Base-by-base conservation (phyloP, 225 moss, liverwort and hornwort species). In the Pleurozium schreberi region DNA sequence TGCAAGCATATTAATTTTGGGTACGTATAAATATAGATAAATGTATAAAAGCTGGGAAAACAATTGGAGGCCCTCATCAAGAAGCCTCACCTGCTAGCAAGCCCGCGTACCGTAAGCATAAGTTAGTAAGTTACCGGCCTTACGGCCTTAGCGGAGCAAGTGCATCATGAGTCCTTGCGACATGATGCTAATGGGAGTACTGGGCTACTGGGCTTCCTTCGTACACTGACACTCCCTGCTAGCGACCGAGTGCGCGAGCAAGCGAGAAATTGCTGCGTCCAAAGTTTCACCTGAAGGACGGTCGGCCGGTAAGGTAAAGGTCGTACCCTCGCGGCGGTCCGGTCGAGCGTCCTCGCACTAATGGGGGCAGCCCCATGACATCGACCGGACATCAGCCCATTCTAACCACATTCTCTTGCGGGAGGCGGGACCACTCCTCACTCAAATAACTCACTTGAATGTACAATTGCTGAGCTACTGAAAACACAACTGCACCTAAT, bases 21-120 rank as follows among this genome's bases (percentile, higher is more conserved):
- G 20, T 8, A 28, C 27, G 31, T 14, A 63, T 31, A 30, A 12
- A 25, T 8, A 20, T 20, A 58, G 9, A 28, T 28, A 17, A 7
- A 42, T 40, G 19, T 4, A 31, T 4, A 19, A 6, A 49, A 21
- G 8, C 9, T 14, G 9, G 9, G 40, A 20, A 40, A 75, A 50
- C 62, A 86, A 75, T 50, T 28, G 63, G 40, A 40, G 62, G 14
- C 76, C 40, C 57, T 55, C 55, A 25, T 87, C 34, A 78, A 77
- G 86, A 78, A 77, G 86, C 53, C 52, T 52, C 77, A 42, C 59
- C 58, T 42, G 59, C 22, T 59, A 27, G 28, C 28, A 28, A 38
- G 58, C 55, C 21, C 12, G 0, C 19, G 4, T 31, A 42, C 16
- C 12, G 16, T 27, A 0, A 55, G 17, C 12, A 9, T 27, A 0